A percentile compares a stretch with the other conserved stretches of the same genome.
Evolutionary conservation across 345 rosid species (phyloP).

Genomic region (Hibiscus syriacus): DNA sequence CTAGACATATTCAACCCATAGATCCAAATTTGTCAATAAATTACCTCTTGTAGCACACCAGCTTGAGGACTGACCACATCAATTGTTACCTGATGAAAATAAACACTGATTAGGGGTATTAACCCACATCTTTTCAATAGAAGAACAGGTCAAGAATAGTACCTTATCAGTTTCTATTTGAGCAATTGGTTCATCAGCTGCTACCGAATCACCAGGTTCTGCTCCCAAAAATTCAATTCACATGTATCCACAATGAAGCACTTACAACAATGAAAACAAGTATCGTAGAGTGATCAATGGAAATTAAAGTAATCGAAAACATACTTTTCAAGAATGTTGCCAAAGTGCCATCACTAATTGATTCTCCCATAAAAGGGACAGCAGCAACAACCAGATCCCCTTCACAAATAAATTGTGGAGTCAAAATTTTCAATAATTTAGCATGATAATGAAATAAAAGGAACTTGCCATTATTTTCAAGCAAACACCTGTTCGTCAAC

Average conservation of each 20-base stretch:
- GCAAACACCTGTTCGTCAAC: background rate
- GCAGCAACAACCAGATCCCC: conserved; percentile 67
- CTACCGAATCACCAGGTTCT: conserved; percentile 96
- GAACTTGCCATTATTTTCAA: background rate
- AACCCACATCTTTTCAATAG: background rate
- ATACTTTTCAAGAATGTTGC: conserved; percentile 68
- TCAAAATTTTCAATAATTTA: background rate
- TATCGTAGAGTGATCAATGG: background rate
- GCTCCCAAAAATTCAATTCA: conserved; percentile 14
- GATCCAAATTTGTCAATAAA: background rate
- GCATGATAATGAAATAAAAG: background rate
- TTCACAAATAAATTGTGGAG: conserved; percentile 15
- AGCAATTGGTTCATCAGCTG: conserved; percentile 85
- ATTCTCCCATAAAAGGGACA: conserved; percentile 92
- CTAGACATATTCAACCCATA: background rate
- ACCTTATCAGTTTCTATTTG: conserved; percentile 99
- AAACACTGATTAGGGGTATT: conserved; percentile 13
- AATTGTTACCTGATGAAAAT: conserved; percentile 55
- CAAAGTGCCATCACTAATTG: conserved; percentile 78
- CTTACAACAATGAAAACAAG: background rate
- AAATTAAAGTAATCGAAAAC: conserved; percentile 15
- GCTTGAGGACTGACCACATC: conserved; percentile 84
- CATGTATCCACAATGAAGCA: background rate
- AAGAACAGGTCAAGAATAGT: background rate
- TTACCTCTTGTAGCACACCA: conserved; percentile 76